Evolutionary conservation across 1,284 basidiomycete species (phyloP), one percentile per base, ranked within the genome.

Genomic region (Sanguinoderma infundibulare): DNA sequence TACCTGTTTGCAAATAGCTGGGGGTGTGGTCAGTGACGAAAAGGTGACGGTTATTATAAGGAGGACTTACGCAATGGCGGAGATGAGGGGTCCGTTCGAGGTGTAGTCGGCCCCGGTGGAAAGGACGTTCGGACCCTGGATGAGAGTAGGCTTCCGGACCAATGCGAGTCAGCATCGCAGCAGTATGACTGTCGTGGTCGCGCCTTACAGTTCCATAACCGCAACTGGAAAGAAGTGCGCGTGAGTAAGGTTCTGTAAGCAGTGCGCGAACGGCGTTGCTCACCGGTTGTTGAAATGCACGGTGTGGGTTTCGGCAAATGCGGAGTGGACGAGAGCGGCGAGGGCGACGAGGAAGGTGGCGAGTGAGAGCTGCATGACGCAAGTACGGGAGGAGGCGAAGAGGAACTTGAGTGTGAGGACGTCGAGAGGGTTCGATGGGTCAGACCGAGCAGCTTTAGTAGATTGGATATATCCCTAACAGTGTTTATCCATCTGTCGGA

Each of bases 211-310:
- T 22, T 42, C 57, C 55, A 57, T 40, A 15, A 15, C 15, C 28
- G 50, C 42, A 49, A 14, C 49, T 51, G n/a, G n/a, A n/a, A n/a
- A n/a, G n/a, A n/a, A n/a, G 12, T 20, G 2, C 20, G n/a, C n/a
- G 24, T 34, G 2, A 30, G 32, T 17, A 2, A 24, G 20, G n/a
- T 14, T 6, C 35, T 2, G 52, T 62, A 67, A 54, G 68, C 69
- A 32, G 69, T 20, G 36, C 35, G 52, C n/a, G 15, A n/a, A 22
- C 26, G 30, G 28, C 28, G 12, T 26, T 14, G 70, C 73, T 56
- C 51, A 79, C 77, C 72, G 65, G 69, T 79, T 79, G 35, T 72
- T 57, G 49, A 79, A 79, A 17, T 67, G 63, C 53, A 79, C 68
- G 44, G 73, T 79, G 65, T 79, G 78, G n/a, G 70, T 58, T 60